phyloP scores from a whole-genome alignment of 2,329 filamentous ascomycete species.

The Ophiostoma piceae region DNA sequence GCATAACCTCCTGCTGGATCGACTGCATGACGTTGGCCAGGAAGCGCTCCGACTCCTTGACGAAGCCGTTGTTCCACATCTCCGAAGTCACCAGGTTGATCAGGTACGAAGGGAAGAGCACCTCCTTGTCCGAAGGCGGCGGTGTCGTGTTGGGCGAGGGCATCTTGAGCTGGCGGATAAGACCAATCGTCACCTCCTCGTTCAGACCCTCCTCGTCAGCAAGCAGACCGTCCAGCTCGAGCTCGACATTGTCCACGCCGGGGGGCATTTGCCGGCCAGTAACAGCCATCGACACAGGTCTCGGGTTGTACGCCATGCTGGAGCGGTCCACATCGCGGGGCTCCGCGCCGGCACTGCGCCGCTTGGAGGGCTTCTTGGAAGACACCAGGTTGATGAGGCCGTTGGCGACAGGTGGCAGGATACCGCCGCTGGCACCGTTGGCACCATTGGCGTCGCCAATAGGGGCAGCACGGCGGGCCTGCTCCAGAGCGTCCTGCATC shows the following conservation, averaged over 20 bases:
- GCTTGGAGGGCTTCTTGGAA: constrained; percentile 85
- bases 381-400: constrained; percentile 95
- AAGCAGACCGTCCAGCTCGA: constrained; percentile 87
- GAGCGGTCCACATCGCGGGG: constrained; percentile 81
- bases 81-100: constrained; percentile 99
- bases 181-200: constrained; percentile 91
- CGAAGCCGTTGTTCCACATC: constrained; percentile 99
- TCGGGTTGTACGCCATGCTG: constrained; percentile 86
- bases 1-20: constrained; percentile 99
- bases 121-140: constrained; percentile 94
- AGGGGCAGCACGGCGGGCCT: constrained; percentile 72
- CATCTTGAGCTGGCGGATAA: constrained; percentile 96
- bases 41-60: constrained; percentile 98
- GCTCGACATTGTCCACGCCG: constrained; percentile 82
- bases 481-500: constrained; percentile 85
- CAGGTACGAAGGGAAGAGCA: constrained; percentile 95
- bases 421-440: constrained; percentile 32
- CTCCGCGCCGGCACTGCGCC: constrained; percentile 84
- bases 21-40: constrained; percentile 99
- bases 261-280: constrained; percentile 61
- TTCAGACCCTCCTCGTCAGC: constrained; percentile 95
- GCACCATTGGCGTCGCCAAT: constrained; percentile 51
- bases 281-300: constrained; percentile 93
- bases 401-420: constrained; percentile 52
- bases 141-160: constrained; percentile 80